Conservation (phyloP, 2,329 filamentous ascomycete species). For the Xylariaceae sp. region DNA sequence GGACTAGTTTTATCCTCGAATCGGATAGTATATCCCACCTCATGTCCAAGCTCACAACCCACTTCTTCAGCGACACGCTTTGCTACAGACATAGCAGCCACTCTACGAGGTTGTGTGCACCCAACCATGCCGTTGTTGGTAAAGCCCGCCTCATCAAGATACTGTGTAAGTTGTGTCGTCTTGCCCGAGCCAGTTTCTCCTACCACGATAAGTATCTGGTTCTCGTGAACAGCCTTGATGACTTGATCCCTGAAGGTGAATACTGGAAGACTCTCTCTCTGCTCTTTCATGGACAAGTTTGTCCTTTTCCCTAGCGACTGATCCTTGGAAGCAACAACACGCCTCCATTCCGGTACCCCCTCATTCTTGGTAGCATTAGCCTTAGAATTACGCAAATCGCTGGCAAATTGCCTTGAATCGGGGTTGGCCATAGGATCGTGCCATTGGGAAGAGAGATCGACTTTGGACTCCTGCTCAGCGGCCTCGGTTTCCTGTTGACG, state of each 20-base stretch:
- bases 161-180: conserved; percentile 94
- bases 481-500: conserved; percentile 82
- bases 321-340: conserved; percentile 73
- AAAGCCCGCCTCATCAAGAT: conserved; percentile 88
- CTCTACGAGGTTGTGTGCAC: conserved; percentile 94
- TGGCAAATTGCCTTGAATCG: conserved; percentile 82
- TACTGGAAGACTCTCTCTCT: conserved; percentile 84
- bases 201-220: conserved; percentile 92
- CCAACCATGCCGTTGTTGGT: conserved; percentile 85
- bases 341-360: conserved; percentile 88
- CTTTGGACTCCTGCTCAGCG: conserved; percentile 70
- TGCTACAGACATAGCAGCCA: conserved; percentile 95
- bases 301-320: conserved; percentile 82
- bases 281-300: conserved; percentile 88
- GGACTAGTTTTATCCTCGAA: conserved; percentile 93
- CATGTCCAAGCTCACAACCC: conserved; percentile 81
- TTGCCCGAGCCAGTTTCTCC: conserved; percentile 97
- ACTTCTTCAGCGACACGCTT: conserved; percentile 96
- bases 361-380: conserved; percentile 56
- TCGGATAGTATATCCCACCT: conserved; percentile 95
- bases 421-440: conserved; percentile 92
- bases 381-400: conserved; percentile 71
- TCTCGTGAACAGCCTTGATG: conserved; percentile 78
- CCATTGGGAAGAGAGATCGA: conserved; percentile 88
- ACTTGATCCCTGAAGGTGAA: conserved; percentile 84